These are phyloP conservation scores for Blastomyces parvus DNA, from an alignment of 2,329 filamentous ascomycete species.

Conservation along the genomic window DNA sequence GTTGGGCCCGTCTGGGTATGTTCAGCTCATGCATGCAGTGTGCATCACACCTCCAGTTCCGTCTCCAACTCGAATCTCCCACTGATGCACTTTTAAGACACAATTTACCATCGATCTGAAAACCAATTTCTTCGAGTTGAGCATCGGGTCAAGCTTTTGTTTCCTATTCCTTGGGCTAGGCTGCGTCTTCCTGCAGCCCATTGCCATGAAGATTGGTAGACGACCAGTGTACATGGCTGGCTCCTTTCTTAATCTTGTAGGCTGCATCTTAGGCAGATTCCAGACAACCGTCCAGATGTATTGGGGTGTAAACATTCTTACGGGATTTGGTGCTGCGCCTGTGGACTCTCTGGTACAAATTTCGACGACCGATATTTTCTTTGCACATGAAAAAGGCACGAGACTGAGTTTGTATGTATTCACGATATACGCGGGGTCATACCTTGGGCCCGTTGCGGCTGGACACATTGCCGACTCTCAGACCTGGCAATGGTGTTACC, in stretches of 20 bases:
- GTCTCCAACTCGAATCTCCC: neutral
- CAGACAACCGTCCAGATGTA: slow-evolving; percentile 10
- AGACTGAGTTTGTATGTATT: slow-evolving; percentile 39
- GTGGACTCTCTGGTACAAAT: slow-evolving; percentile 43
- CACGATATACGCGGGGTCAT: slow-evolving; percentile 39
- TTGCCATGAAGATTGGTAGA: slow-evolving; percentile 17
- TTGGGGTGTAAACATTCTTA: slow-evolving; percentile 11
- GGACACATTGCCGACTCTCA: slow-evolving; percentile 30
- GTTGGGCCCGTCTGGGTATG: slow-evolving; percentile 15
- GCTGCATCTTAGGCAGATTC: slow-evolving; percentile 13
- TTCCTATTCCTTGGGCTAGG: slow-evolving; percentile 15
- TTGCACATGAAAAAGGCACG: slow-evolving; percentile 37
- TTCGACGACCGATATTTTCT: slow-evolving; percentile 39
- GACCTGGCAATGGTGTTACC: slow-evolving; percentile 45
- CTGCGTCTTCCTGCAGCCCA: slow-evolving; percentile 12
- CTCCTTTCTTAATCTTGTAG: slow-evolving; percentile 10
- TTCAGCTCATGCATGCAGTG: neutral
- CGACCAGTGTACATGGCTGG: slow-evolving; percentile 15
- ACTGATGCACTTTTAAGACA: slow-evolving; percentile 8
- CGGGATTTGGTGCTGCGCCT: slow-evolving; percentile 36
- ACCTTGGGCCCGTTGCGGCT: slow-evolving; percentile 27
- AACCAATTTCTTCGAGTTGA: slow-evolving; percentile 11
- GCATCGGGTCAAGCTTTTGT: slow-evolving; percentile 12
- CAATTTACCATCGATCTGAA: slow-evolving; percentile 14
- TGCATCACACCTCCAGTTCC: neutral